Evolutionary conservation across 2,329 filamentous ascomycete genomes (phyloP), one percentile per base, ranked within the genome.

Genomic region (Sarocladiaceae sp.): DNA sequence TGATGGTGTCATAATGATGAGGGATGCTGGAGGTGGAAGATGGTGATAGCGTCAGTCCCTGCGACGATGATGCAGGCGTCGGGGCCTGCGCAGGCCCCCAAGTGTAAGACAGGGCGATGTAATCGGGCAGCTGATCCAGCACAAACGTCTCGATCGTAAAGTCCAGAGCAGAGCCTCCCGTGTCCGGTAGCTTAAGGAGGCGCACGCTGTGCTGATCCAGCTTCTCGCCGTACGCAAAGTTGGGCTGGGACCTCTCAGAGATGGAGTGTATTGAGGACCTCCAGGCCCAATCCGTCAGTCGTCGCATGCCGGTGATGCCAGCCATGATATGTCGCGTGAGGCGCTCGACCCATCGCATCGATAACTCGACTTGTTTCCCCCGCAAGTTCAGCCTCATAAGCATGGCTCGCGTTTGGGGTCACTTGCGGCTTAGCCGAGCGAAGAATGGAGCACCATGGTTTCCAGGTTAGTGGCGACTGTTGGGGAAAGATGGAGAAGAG

Each of bases 71-170:
- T 10, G 37, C 12, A 18, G 37, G 3, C n/a, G 37, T 10, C 29
- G 37, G 29, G 29, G 37, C 21, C n/a, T 41, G 23, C 7, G 37
- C 37, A 6, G 37, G 37, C 10, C 53, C 54, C 55, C 55, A 57
- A 7, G 50, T 57, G 41, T 58, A 57, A 3, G 55, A 58, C 12
- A 58, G 44, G 33, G 53, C 51, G 35, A 52, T 47, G 46, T 51
- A 58, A 6, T 43, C 43, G 13, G 50, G 53, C 19, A 45, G 46
- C 34, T 47, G 21, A 11, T 43, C 29, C 6, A 55, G 20, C 3
- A 45, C 31, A 39, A 48, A 53, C 10, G 51, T 53, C 39, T 51
- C 39, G 6, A 55, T 26, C 7, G 49, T 47, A 44, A 51, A 41
- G 6, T n/a, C 43, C 12, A 45, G 47, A 29, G n/a, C 18, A 3